Percentiles rank a stretch among this genome's conserved stretches.
Evolutionary conservation across 1,284 basidiomycete genomes (phyloP).

Genomic region (Ganoderma lingzhi): DNA sequence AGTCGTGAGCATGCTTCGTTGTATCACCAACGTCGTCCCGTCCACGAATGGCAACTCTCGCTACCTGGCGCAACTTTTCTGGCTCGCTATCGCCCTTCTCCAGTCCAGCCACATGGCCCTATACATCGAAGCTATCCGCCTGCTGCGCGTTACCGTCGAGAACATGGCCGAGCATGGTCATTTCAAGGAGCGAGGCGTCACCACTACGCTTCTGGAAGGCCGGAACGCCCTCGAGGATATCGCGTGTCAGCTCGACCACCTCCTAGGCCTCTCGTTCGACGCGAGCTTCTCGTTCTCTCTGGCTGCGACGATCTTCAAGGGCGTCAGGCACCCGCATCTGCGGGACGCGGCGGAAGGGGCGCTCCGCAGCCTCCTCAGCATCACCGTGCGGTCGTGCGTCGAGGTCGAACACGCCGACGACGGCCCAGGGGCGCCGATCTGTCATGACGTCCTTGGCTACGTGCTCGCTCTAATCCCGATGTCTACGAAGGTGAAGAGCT

Average conservation of each 20-base stretch:
- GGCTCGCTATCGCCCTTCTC: slow-evolving; percentile 85
- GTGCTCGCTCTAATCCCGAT: slow-evolving; percentile 84
- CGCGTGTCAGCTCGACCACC: slow-evolving; percentile 75
- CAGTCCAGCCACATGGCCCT: slow-evolving; percentile 80
- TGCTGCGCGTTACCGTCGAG: slow-evolving; percentile 74
- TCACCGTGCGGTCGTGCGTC: slow-evolving; percentile 59
- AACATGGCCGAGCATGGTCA: slow-evolving; percentile 68
- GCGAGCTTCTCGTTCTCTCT: slow-evolving; percentile 84
- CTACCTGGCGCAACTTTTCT: slow-evolving; percentile 81
- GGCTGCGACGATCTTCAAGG: slow-evolving; percentile 86
- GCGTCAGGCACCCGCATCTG: slow-evolving; percentile 75
- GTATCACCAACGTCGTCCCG: slow-evolving; percentile 81
- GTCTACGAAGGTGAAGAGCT: slow-evolving; percentile 63
- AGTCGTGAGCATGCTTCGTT: slow-evolving; percentile 87
- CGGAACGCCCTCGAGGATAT: slow-evolving; percentile 74
- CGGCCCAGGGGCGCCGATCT: slow-evolving; percentile 52
- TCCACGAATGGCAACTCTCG: slow-evolving; percentile 74
- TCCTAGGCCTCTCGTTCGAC: slow-evolving; percentile 82
- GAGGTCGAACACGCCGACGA: slow-evolving; percentile 47
- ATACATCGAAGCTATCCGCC: slow-evolving; percentile 73
- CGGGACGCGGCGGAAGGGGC: slow-evolving; percentile 65
- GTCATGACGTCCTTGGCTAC: slow-evolving; percentile 76
- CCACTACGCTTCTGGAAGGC: slow-evolving; percentile 69
- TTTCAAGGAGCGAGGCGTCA: slow-evolving; percentile 63
- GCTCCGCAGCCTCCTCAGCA: slow-evolving; percentile 63